Base-by-base conservation (phyloP, 495 filamentous ascomycete genomes). In the Aspergillus sparsus region DNA sequence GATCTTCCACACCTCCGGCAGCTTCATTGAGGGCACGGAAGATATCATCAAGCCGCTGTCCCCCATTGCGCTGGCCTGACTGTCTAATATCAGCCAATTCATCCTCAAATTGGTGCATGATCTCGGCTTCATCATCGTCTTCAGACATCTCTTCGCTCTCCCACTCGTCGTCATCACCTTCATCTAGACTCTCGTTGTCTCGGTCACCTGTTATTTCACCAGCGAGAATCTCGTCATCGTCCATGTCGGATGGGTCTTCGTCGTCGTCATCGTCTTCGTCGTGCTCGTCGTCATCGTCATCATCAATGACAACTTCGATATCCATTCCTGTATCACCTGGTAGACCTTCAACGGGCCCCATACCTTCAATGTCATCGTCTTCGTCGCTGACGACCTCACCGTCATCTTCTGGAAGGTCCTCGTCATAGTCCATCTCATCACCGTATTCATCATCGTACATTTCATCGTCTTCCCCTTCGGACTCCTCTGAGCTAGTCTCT, bases 371-470 rank as follows among this genome's bases (percentile, higher is more conserved):
- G 36, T 87, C 83, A 49, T 41, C 37, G 27, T 47, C 44, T 53
- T 97, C 93, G 53, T 97, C 94, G 65, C 91, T 95, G 49, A 94
- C 85, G 31, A 87, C 80, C 62, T 96, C 91, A 8, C 91, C 92
- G 72, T 97, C 93, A 56, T 89, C 86, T 69, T 91, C 89, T 27
- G 70, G 66, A 15, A 77, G 41, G 15, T 91, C 92, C 57, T 93
- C 93, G 9, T 92, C 89, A 62, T 93, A 92, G 50, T 91, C 92
- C 81, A 97, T 93, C 58, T 93, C 93, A 33, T 96, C 92, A 49
- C 84, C 89, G 61, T 91, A 94, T 64, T 93, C 87, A 57, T 90
- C 91, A 63, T 92, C 82, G 27, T 81, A 92, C 87, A 94, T 91
- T 64, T 93, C 91, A 66, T 92, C 89, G 50, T 92, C 91, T 55